A percentile compares a stretch with the other conserved stretches of the same genome.
phyloP scores from a whole-genome alignment of 2,329 filamentous ascomycete genomes.

The Xylaria sp. region DNA sequence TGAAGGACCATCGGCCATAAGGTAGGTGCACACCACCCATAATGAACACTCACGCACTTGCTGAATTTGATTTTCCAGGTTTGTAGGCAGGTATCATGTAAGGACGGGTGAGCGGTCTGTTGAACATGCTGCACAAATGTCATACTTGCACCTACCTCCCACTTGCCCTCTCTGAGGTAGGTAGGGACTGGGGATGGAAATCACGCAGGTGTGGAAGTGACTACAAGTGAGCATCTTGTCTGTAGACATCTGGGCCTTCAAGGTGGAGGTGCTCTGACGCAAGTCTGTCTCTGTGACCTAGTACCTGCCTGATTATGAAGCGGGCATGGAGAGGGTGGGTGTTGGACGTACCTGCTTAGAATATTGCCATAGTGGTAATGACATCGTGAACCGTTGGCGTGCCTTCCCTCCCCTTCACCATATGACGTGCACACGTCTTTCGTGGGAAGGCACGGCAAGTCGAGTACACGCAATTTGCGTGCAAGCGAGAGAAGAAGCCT shows the following conservation, averaged over 20 bases:
- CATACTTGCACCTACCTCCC: background rate
- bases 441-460: constrained; percentile 15
- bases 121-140: background rate
- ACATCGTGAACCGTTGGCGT: background rate
- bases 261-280: background rate
- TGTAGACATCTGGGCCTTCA: background rate
- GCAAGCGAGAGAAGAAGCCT: background rate
- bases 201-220: background rate
- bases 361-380: background rate
- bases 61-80: too few relatives aligned
- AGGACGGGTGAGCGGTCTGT: background rate
- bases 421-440: background rate
- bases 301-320: background rate
- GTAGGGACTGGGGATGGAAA: too few relatives aligned
- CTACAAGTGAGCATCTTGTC: background rate
- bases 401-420: constrained; percentile 15
- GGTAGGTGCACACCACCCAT: too few relatives aligned
- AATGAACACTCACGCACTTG: background rate
- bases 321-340: background rate
- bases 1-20: too few relatives aligned
- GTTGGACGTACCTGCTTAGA: background rate
- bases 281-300: background rate
- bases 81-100: background rate
- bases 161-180: background rate
- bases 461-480: constrained; percentile 11